phyloP scores from a whole-genome alignment of 306 rosid species.

The Notholithocarpus densiflorus region DNA sequence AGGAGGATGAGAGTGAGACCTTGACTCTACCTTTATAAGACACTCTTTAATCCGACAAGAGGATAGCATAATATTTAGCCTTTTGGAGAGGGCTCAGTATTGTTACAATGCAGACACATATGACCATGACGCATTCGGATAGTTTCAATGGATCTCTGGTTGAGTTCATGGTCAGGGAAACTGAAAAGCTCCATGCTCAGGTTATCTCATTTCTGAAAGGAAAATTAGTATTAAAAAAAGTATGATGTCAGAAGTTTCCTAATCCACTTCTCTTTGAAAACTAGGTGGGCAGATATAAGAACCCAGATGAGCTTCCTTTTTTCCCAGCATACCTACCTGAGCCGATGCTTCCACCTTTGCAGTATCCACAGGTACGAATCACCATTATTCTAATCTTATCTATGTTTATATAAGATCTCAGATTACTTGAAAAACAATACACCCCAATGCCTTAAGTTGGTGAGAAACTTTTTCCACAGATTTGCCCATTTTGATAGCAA shows the following conservation, averaged over 20 bases:
- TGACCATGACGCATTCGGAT: slow-evolving; percentile 51
- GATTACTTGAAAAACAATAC: slow-evolving; percentile 2
- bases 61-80: slow-evolving; percentile 62
- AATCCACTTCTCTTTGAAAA: slow-evolving; percentile 19
- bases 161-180: slow-evolving; percentile 57
- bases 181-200: slow-evolving; percentile 70
- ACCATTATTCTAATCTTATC: neutral
- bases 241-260: slow-evolving; percentile 6
- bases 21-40: slow-evolving; percentile 51
- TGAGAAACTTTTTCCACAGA: neutral
- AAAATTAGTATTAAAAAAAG: neutral
- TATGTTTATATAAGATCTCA: neutral
- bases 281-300: slow-evolving; percentile 67
- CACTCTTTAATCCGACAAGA: slow-evolving; percentile 55
- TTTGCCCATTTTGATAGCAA: neutral
- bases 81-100: slow-evolving; percentile 64
- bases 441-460: neutral
- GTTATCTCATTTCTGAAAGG: slow-evolving; percentile 26
- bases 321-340: slow-evolving; percentile 40
- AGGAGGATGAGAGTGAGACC: slow-evolving; percentile 57
- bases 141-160: slow-evolving; percentile 59
- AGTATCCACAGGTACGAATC: slow-evolving; percentile 56
- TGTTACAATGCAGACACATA: slow-evolving; percentile 48
- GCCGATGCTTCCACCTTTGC: slow-evolving; percentile 58
- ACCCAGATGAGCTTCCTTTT: slow-evolving; percentile 71